Evolutionary conservation across 2,329 filamentous ascomycete genomes (phyloP), one percentile per base, ranked within the genome.

Genomic region (Pestalotiopsis sp.): DNA sequence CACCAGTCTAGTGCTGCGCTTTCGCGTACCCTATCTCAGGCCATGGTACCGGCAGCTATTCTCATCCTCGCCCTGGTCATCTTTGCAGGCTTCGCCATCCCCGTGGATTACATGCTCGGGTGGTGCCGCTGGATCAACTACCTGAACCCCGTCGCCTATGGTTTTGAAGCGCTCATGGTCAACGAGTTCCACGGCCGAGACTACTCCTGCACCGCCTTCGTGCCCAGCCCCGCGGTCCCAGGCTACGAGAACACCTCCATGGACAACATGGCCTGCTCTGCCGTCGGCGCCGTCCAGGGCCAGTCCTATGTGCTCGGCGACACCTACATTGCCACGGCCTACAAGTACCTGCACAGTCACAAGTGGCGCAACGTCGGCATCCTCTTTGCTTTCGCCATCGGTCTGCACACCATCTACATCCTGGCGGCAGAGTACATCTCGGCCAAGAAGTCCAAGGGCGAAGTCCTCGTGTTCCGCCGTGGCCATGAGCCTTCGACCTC

Each of bases 101-200:
- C 86, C 0, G 83, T 83, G 70, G 77, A 80, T 41, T 86, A 94
- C 79, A 95, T 93, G 91, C 85, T 91, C 4, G 88, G 84, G 1
- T 66, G 64, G 64, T 60, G 41, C 27, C 52, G 64, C 20, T 66
- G 64, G 88, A 49, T 86, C 88, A 4, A 92, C 77, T 95, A 93
- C 77, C 82, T 96, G 52, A 90, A 97, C 70, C 93, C 93, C 17
- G 86, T 97, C 12, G 89, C 88, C 1, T 97, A 97, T 72, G 89
- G 90, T 0, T 97, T 97, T 75, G 93, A 97, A 78, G 84, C 90
- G 0, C 84, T 97, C 31, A 91, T 95, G 86, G 87, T 93, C 71
- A 97, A 97, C 79, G 94, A 97, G 79, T 97, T 97, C 76, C 81
- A 90, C 73, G 81, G 83, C 69, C 88, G 91, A 17, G 71, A 88